phyloP scores from a whole-genome alignment of 2,329 filamentous ascomycete species.

The Aspergillus novofumigatus region DNA sequence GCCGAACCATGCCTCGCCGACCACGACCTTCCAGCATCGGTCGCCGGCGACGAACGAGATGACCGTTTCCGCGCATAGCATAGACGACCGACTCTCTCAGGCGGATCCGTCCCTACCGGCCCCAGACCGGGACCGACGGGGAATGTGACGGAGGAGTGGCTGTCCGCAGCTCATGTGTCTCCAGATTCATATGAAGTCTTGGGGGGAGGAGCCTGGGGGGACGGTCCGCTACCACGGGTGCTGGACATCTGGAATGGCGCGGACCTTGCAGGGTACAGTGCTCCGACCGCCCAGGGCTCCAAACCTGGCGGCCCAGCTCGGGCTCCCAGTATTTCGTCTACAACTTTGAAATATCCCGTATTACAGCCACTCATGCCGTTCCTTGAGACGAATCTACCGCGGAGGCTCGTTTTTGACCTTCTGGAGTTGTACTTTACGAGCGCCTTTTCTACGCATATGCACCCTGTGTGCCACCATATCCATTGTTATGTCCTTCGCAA shows the following conservation, averaged over 20 bases:
- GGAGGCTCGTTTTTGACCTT: slow-evolving; percentile 77
- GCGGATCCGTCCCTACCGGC: slow-evolving; percentile 15
- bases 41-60: slow-evolving; percentile 28
- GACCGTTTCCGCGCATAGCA: slow-evolving; percentile 25
- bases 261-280: slow-evolving; percentile 27
- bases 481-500: slow-evolving; percentile 87
- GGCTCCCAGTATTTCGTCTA: slow-evolving; percentile 34
- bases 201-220: slow-evolving; percentile 20
- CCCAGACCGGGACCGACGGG: slow-evolving; percentile 14
- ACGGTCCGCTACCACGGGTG: slow-evolving; percentile 26
- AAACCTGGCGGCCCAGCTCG: slow-evolving; percentile 53
- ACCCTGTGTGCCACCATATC: slow-evolving; percentile 86
- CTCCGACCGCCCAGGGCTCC: slow-evolving; percentile 51
- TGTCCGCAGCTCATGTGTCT: slow-evolving; percentile 29
- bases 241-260: slow-evolving; percentile 31
- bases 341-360: slow-evolving; percentile 70
- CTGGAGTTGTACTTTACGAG: slow-evolving; percentile 89
- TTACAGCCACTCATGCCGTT: slow-evolving; percentile 78
- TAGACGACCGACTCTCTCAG: slow-evolving; percentile 26
- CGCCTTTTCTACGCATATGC: slow-evolving; percentile 80
- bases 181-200: slow-evolving; percentile 30
- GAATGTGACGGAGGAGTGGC: slow-evolving; percentile 32
- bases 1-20: slow-evolving; percentile 19
- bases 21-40: slow-evolving; percentile 20
- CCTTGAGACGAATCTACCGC: slow-evolving; percentile 71